Evolutionary conservation across 305 asterid species (phyloP).

Genomic region (Fraxinus velutina): DNA sequence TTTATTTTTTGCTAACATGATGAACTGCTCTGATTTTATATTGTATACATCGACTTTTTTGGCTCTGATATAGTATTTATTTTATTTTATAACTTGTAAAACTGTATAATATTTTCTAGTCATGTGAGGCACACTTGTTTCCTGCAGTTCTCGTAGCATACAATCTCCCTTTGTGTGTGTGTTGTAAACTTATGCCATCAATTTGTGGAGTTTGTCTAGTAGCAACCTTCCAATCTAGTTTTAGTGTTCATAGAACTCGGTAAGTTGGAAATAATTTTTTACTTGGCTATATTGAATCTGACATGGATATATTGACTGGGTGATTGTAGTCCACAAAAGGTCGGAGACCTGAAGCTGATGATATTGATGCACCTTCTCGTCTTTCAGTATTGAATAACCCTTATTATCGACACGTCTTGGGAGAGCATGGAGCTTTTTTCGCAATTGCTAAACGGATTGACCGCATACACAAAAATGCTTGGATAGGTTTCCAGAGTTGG

Average conservation of each 20-base stretch:
- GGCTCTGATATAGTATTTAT: background rate
- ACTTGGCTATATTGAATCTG: conserved; percentile 7
- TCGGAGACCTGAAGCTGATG: conserved; percentile 81
- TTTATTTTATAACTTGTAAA: background rate
- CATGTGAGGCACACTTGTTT: background rate
- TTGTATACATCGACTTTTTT: background rate
- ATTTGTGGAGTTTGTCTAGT: background rate
- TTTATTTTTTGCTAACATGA: background rate
- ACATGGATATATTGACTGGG: conserved; percentile 25
- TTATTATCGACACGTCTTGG: conserved; percentile 73
- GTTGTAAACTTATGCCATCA: background rate
- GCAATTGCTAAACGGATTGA: conserved; percentile 90
- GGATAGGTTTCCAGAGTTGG: conserved; percentile 99
- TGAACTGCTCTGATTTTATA: background rate
- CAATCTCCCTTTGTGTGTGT: background rate
- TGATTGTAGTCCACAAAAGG: conserved; percentile 67
- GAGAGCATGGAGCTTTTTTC: conserved; percentile 85
- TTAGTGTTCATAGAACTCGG: background rate
- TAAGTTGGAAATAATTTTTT: background rate
- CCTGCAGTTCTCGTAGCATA: background rate
- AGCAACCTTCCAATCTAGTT: background rate
- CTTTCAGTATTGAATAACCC: conserved; percentile 65
- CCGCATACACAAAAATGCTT: conserved; percentile 87
- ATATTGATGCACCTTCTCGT: conserved; percentile 85
- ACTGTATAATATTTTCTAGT: background rate